Evolutionary conservation across 352 stramenopile species (phyloP).

Genomic region (Phytophthora palmivora): DNA sequence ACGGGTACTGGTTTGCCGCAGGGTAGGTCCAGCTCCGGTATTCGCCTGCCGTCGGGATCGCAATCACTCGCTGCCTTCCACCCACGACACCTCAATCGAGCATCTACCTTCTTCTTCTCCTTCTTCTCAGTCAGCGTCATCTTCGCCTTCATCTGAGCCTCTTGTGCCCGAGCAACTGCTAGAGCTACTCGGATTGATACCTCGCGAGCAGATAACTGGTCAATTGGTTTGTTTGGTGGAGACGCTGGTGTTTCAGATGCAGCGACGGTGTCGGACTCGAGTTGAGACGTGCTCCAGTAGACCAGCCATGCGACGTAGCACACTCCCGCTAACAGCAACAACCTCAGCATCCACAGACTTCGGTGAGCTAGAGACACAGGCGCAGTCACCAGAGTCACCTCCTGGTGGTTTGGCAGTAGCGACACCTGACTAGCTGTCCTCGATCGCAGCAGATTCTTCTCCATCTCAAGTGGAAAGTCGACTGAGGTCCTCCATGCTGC

Average conservation of each 20-base stretch:
- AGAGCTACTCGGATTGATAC: constrained; percentile 25
- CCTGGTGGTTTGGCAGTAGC: constrained; percentile 8
- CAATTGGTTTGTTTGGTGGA: background rate
- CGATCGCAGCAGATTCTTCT: constrained; percentile 17
- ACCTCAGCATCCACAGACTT: constrained; percentile 18
- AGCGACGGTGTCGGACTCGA: background rate
- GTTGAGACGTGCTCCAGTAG: constrained; percentile 23
- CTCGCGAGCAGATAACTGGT: constrained; percentile 20
- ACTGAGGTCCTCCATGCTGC: background rate
- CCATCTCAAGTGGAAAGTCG: constrained; percentile 22
- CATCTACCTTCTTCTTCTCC: constrained; percentile 26
- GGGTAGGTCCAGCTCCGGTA: constrained; percentile 14
- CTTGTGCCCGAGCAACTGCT: constrained; percentile 18
- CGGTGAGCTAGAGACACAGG: background rate
- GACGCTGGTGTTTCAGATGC: background rate
- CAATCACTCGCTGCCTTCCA: constrained; percentile 36
- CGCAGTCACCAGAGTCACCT: background rate
- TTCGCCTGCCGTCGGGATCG: constrained; percentile 22
- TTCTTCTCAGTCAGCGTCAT: constrained; percentile 19
- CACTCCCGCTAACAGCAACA: constrained; percentile 15
- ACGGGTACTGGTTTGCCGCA: constrained; percentile 31
- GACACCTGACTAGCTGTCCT: constrained; percentile 13
- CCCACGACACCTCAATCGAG: constrained; percentile 32
- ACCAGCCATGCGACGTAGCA: constrained; percentile 21
- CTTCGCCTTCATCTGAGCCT: constrained; percentile 19